These are phyloP conservation scores for Rosa lucieae DNA, from an alignment of 306 rosid species.

Conservation along the genomic window DNA sequence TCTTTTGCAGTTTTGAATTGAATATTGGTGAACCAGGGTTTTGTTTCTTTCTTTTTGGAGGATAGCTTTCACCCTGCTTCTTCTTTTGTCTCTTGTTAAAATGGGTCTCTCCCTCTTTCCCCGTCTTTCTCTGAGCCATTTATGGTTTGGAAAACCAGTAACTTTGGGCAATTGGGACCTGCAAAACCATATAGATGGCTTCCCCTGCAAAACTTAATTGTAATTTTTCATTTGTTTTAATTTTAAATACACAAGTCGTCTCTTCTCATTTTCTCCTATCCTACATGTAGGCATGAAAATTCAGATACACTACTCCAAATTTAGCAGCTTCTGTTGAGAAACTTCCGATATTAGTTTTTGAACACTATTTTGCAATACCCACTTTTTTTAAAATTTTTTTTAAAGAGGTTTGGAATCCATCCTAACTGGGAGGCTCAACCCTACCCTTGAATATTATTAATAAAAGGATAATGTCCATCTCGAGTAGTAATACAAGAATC, in stretches of 20 bases:
- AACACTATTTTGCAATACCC: neutral
- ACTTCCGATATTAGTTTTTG: neutral
- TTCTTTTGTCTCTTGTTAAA: slow-evolving; percentile 10
- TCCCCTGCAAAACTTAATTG: slow-evolving; percentile 42
- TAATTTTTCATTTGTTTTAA: neutral
- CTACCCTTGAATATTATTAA: too few relatives aligned
- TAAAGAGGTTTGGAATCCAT: too few relatives aligned
- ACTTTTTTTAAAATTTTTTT: too few relatives aligned
- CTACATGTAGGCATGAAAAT: slow-evolving; percentile 15
- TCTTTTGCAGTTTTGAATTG: neutral
- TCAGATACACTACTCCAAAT: slow-evolving; percentile 22
- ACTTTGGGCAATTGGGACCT: slow-evolving; percentile 20
- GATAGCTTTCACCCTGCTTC: neutral
- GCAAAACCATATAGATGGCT: slow-evolving; percentile 24
- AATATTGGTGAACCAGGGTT: neutral
- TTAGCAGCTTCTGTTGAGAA: neutral
- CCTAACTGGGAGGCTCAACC: too few relatives aligned
- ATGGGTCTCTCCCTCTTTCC: neutral
- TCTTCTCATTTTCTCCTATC: slow-evolving; percentile 12
- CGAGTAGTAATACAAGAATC: too few relatives aligned
- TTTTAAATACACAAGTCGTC: slow-evolving; percentile 28
- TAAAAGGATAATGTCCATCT: too few relatives aligned
- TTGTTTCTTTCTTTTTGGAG: slow-evolving; percentile 22
- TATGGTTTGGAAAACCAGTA: slow-evolving; percentile 17
- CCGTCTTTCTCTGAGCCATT: neutral